A percentile compares a stretch with the other conserved stretches of the same genome.
Conservation (phyloP, 1,284 basidiomycete species). For the Trametes pubescens region DNA sequence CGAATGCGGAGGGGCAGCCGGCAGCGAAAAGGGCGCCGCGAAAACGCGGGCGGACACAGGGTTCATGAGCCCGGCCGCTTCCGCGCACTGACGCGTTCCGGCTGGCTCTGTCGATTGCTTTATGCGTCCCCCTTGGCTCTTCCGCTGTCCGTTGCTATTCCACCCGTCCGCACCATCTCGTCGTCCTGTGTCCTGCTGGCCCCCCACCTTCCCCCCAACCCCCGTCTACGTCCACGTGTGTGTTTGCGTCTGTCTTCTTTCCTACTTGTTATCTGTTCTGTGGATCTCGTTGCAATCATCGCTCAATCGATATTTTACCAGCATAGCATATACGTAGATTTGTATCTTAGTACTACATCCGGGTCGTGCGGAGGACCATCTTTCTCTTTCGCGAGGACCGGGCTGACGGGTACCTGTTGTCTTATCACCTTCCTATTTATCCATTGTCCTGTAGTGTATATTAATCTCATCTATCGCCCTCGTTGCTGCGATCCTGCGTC, state of each 20-base stretch:
- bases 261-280: slow-evolving; percentile 34
- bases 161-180: background rate
- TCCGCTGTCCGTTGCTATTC: slow-evolving; percentile 1
- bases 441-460: slow-evolving; percentile 46
- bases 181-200: slow-evolving; percentile 3
- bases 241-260: slow-evolving; percentile 11
- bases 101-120: slow-evolving; percentile 7
- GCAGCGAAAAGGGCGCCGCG: slow-evolving; percentile 58
- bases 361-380: slow-evolving; percentile 30
- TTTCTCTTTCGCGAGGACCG: slow-evolving; percentile 31
- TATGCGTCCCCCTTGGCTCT: slow-evolving; percentile 1
- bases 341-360: slow-evolving; percentile 49
- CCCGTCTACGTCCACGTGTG: slow-evolving; percentile 1
- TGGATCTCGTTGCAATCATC: slow-evolving; percentile 37
- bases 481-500: slow-evolving; percentile 18
- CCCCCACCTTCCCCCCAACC: background rate
- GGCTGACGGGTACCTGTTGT: slow-evolving; percentile 39
- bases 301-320: slow-evolving; percentile 44
- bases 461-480: slow-evolving; percentile 35
- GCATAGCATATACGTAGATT: slow-evolving; percentile 53
- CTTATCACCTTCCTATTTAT: slow-evolving; percentile 45
- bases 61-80: slow-evolving; percentile 44
- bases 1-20: slow-evolving; percentile 52
- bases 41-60: slow-evolving; percentile 57
- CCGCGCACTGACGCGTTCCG: slow-evolving; percentile 5